These are phyloP conservation scores for Mrakia blollopis DNA, from an alignment of 768 basidiomycete species.

Conservation along the genomic window DNA sequence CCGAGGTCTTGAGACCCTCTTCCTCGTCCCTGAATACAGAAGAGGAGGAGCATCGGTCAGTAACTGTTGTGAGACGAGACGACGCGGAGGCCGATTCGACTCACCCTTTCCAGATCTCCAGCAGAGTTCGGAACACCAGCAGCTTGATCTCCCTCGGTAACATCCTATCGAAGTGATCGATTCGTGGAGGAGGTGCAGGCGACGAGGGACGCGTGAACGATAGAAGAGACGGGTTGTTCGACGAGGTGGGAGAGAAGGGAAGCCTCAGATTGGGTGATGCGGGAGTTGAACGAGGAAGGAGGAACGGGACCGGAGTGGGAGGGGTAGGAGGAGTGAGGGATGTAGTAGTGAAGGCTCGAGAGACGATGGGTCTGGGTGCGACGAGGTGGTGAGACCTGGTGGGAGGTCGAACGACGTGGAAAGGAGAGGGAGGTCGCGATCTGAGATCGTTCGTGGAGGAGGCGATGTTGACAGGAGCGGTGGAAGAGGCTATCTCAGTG, in stretches of 20 bases:
- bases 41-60: background rate
- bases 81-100: constrained; percentile 41
- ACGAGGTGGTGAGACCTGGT: background rate
- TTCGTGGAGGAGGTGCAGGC: background rate
- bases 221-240: constrained; percentile 4
- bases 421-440: background rate
- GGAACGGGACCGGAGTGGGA: background rate
- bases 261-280: background rate
- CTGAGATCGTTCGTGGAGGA: background rate
- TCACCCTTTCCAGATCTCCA: constrained; percentile 59
- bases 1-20: constrained; percentile 45
- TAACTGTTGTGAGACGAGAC: background rate
- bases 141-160: constrained; percentile 69
- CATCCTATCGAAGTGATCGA: constrained; percentile 37
- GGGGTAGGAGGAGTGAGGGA: background rate
- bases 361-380: background rate
- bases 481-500: too few relatives aligned
- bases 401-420: background rate
- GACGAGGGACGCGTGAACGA: background rate
- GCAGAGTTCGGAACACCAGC: constrained; percentile 54
- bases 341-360: background rate
- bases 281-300: background rate
- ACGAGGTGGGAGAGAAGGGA: background rate
- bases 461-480: background rate
- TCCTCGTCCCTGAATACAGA: constrained; percentile 35